Conservation (phyloP, 345 rosid species). For the Crucihimalaya himalaica region DNA sequence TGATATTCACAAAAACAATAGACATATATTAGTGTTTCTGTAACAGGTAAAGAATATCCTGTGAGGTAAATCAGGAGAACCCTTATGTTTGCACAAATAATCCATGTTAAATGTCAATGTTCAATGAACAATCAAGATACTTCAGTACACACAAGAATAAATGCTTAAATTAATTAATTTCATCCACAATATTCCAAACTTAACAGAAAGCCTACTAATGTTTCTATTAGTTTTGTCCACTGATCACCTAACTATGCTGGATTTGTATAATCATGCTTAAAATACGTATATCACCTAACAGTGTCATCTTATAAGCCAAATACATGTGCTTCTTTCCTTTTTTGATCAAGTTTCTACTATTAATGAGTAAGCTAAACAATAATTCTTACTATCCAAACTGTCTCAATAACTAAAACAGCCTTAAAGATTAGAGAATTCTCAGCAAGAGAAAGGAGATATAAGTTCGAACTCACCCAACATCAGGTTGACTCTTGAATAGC, state of each 20-base stretch:
- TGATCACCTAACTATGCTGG: neutral
- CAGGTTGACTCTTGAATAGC: constrained; percentile 90
- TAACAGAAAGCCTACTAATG: neutral
- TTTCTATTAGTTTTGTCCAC: neutral
- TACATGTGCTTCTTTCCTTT: neutral
- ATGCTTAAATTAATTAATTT: neutral
- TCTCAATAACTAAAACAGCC: constrained; percentile 10
- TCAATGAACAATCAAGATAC: constrained; percentile 10
- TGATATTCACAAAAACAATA: constrained; percentile 44
- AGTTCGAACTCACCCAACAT: constrained; percentile 77
- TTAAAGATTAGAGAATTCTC: neutral
- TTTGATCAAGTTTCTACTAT: neutral
- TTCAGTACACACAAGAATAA: neutral
- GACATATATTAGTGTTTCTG: neutral
- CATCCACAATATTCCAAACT: neutral
- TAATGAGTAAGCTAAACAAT: constrained; percentile 9
- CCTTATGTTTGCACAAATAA: neutral
- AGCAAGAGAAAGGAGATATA: constrained; percentile 2
- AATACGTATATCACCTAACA: neutral
- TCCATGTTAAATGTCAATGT: neutral
- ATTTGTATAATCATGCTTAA: neutral
- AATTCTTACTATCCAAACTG: neutral
- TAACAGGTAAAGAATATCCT: neutral
- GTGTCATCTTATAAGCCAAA: neutral
- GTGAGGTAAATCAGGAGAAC: neutral